Percentiles rank a stretch among this genome's conserved stretches.
Conservation (phyloP, 176 grass and related monocot genomes). For the Eleusine coracana region DNA sequence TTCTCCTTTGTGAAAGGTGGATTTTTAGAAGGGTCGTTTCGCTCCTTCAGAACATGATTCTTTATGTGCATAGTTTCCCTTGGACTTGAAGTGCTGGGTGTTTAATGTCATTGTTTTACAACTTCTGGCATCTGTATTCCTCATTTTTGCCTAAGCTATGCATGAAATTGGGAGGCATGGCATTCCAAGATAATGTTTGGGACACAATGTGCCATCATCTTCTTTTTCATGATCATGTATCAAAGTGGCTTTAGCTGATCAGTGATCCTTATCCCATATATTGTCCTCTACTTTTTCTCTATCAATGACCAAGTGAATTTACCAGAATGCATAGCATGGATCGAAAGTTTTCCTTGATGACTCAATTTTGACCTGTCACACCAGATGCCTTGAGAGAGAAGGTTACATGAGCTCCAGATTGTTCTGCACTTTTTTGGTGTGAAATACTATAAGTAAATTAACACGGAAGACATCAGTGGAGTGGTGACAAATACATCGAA, state of each 20-base stretch:
- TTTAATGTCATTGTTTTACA: background rate
- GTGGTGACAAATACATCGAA: background rate
- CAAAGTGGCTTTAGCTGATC: background rate
- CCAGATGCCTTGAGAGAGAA: conserved; percentile 58
- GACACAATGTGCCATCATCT: background rate
- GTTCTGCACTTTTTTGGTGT: conserved; percentile 6
- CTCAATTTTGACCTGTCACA: conserved; percentile 1
- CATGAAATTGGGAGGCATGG: background rate
- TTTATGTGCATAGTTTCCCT: background rate
- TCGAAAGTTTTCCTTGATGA: conserved; percentile 9
- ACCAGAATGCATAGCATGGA: no score
- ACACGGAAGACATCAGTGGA: background rate
- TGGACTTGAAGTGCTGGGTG: background rate
- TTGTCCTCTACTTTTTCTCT: background rate
- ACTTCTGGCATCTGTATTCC: background rate
- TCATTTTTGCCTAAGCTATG: background rate
- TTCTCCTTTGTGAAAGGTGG: background rate
- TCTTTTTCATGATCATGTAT: background rate
- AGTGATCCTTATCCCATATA: background rate
- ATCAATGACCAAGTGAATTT: conserved; percentile 10
- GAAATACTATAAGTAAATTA: background rate
- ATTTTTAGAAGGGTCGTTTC: background rate
- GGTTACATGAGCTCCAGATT: conserved; percentile 40
- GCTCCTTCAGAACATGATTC: background rate
- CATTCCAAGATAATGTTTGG: background rate